phyloP scores from a whole-genome alignment of 371 early-diverging fungal genomes.

The Actinomortierella wolfii region DNA sequence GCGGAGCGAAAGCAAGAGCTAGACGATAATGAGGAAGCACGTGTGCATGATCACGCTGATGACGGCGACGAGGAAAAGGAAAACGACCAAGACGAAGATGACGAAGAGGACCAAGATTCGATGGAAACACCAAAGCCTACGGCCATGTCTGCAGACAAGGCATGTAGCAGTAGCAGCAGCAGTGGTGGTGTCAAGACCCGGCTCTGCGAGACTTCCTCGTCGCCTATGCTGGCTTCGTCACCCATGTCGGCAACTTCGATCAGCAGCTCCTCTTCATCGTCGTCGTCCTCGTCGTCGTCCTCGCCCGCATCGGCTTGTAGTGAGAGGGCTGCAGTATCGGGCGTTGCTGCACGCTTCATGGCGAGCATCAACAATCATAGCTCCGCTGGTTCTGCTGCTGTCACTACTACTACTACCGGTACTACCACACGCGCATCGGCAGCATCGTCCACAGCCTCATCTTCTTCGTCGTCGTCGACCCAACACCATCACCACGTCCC shows the following conservation, averaged over 20 bases:
- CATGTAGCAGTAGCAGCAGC: too few species aligned
- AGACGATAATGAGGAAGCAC: neutral
- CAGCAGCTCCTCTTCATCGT: neutral
- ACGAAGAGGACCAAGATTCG: slow-evolving; percentile 1
- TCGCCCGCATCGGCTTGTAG: too few species aligned
- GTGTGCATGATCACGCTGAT: neutral
- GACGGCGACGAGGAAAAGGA: neutral
- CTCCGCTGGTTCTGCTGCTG: too few species aligned
- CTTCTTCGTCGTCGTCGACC: neutral
- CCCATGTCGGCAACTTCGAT: neutral
- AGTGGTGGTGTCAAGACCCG: too few species aligned
- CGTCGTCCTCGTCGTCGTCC: too few species aligned
- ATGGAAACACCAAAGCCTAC: neutral
- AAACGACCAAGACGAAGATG: neutral
- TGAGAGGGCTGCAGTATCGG: too few species aligned
- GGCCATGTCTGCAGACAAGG: neutral
- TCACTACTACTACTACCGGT: slow-evolving; percentile 1
- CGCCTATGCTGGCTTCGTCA: neutral
- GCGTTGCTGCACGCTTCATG: too few species aligned
- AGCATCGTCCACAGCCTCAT: neutral
- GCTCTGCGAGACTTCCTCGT: too few species aligned
- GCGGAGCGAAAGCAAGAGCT: slow-evolving; percentile 3
- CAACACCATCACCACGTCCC: slow-evolving; percentile 10
- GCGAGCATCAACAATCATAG: too few species aligned
- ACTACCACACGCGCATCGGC: neutral